Evolutionary conservation across 805 yeast species (phyloP).

Genomic region (Pichia kluyveri): DNA sequence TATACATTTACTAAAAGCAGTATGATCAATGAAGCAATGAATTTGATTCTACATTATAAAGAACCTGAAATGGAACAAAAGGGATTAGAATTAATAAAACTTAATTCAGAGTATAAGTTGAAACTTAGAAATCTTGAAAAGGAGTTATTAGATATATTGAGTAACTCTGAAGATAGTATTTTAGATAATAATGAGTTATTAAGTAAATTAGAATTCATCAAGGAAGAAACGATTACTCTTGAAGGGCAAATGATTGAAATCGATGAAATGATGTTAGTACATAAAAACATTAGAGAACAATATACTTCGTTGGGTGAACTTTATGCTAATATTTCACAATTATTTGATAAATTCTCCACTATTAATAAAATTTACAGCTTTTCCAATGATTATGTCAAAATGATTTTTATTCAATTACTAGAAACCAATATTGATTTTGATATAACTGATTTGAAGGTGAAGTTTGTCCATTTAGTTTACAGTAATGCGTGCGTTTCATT

Average conservation of each 20-base stretch:
- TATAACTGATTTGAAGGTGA: constrained; percentile 25
- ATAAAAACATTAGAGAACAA: constrained; percentile 37
- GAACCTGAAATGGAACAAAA: constrained; percentile 61
- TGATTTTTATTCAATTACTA: neutral
- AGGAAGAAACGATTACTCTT: constrained; percentile 50
- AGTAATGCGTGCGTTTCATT: constrained; percentile 39
- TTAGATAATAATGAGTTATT: constrained; percentile 59
- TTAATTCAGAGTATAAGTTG: constrained; percentile 51
- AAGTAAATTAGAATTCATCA: constrained; percentile 53
- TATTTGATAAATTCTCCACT: constrained; percentile 33
- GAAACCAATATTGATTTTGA: constrained; percentile 9
- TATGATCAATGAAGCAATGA: constrained; percentile 53
- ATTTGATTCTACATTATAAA: constrained; percentile 42
- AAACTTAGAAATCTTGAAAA: constrained; percentile 49
- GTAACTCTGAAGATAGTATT: constrained; percentile 48
- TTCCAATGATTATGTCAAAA: constrained; percentile 7
- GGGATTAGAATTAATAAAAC: constrained; percentile 41
- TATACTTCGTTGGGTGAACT: constrained; percentile 49
- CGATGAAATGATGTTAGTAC: constrained; percentile 40
- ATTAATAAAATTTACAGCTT: constrained; percentile 53
- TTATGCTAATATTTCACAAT: constrained; percentile 40
- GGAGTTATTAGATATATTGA: constrained; percentile 47
- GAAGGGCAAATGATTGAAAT: constrained; percentile 47
- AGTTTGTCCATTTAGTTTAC: constrained; percentile 40
- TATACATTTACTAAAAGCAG: constrained; percentile 66